Conservation (phyloP, 1,139 yeast genomes). For the Lodderomyces parapsilosis region DNA sequence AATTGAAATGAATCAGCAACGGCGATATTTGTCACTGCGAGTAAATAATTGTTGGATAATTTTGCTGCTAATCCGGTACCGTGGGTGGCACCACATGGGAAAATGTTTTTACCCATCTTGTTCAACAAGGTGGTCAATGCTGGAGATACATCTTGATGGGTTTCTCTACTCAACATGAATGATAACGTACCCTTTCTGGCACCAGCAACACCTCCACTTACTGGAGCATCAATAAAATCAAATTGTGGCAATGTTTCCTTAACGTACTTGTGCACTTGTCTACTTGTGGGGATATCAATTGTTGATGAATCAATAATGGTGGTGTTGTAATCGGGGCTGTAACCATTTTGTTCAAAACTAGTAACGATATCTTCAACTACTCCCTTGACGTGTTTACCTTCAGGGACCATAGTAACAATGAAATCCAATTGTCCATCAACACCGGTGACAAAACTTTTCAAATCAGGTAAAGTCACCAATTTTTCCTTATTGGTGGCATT, state of each 20-base stretch:
- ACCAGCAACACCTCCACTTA: slow-evolving; percentile 62
- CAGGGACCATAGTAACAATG: slow-evolving; percentile 59
- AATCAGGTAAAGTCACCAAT: slow-evolving; percentile 22
- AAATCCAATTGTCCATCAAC: slow-evolving; percentile 42
- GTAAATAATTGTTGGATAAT: slow-evolving; percentile 55
- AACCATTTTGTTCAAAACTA: slow-evolving; percentile 21
- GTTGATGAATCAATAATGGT: slow-evolving; percentile 54
- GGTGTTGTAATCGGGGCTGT: slow-evolving; percentile 14
- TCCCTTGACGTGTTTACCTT: slow-evolving; percentile 51
- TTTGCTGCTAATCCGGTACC: slow-evolving; percentile 63
- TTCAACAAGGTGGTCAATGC: slow-evolving; percentile 29
- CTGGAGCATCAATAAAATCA: slow-evolving; percentile 58
- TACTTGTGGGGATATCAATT: slow-evolving; percentile 52
- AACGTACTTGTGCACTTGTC: slow-evolving; percentile 38
- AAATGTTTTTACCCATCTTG: slow-evolving; percentile 53
- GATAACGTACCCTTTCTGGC: slow-evolving; percentile 57
- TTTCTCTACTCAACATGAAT: slow-evolving; percentile 53
- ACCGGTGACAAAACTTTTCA: slow-evolving; percentile 32
- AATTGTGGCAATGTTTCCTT: slow-evolving; percentile 31
- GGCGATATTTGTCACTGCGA: slow-evolving; percentile 59
- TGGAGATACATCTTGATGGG: slow-evolving; percentile 27
- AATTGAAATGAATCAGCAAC: slow-evolving; percentile 61
- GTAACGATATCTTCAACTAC: slow-evolving; percentile 42
- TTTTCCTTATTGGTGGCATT: slow-evolving; percentile 23
- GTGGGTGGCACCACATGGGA: slow-evolving; percentile 52